Base-by-base conservation (phyloP, 2,329 filamentous ascomycete genomes). In the Biscogniauxia sp. region DNA sequence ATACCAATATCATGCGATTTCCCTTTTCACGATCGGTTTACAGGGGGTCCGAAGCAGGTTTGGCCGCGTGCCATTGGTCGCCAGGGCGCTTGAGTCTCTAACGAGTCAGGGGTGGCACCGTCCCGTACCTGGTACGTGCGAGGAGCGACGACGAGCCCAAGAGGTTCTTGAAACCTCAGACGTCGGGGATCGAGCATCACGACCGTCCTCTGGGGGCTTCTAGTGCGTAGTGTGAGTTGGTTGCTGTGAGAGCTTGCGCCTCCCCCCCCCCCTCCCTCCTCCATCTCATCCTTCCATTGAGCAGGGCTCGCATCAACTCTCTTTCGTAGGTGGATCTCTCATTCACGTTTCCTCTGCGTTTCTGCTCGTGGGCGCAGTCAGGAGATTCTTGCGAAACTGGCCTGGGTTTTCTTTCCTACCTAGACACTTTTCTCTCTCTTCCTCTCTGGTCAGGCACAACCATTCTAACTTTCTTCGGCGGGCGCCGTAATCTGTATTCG, bases 151-250 rank as follows among this genome's bases (percentile, higher is more conserved):
- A 23, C 25, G 23, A 32, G 28, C 28, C 28, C 28, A 32, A 32
- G 28, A 32, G 17, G 37, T 5, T 8, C 49, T 57, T 72, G 69
- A 73, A 73, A 73, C 71, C 53, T 59, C 64, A 70, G 64, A 56
- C 61, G 71, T 72, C 67, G 62, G 61, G 60, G 60, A 64, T 63
- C 53, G 50, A 32, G 52, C 56, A 69, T 66, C 65, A 58, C 60
- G 53, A 55, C 20, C 50, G n/a, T 51, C 50, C 50, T 25, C 19
- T 25, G 50, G 19, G 50, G 19, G 20, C 50, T 51, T 51, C 50
- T 19, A 51, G 19, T 50, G 45, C 17, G 45, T 20, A 32, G 28
- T 8, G 7, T 9, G 9, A 32, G 28, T 13, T 32, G 28, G 28
- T 32, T 32, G 55, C 23, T 57, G 51, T 59, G 19, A 55, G 57